Evolutionary conservation across 1,284 basidiomycete genomes (phyloP).

Genomic region (Puccinia horiana): DNA sequence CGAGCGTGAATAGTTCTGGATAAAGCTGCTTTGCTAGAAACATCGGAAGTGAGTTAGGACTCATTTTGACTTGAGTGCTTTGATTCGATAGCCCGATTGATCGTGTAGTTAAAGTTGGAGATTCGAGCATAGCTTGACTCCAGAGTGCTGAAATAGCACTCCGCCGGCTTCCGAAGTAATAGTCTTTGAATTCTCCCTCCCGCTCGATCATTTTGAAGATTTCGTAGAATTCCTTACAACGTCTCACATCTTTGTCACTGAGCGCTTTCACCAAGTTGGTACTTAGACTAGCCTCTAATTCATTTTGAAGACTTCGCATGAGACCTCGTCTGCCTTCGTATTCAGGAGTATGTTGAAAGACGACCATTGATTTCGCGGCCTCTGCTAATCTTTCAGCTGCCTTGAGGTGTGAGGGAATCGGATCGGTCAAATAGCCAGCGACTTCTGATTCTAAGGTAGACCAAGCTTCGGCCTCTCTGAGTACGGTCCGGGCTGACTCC

Average conservation of each 20-base stretch:
- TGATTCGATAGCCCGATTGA: conserved; percentile 6
- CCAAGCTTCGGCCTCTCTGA: conserved; percentile 91
- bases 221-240: conserved; percentile 74
- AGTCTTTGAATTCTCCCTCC: conserved; percentile 83
- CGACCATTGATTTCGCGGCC: conserved; percentile 78
- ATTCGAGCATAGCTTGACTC: conserved; percentile 61
- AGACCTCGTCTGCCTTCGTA: conserved; percentile 79
- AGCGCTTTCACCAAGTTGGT: conserved; percentile 70
- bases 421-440: conserved; percentile 70
- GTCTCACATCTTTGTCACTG: conserved; percentile 64
- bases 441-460: conserved; percentile 88
- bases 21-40: conserved; percentile 74
- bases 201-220: conserved; percentile 88
- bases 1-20: conserved; percentile 67
- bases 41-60: conserved; percentile 62
- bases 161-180: conserved; percentile 82
- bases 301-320: conserved; percentile 86
- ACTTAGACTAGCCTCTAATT: conserved; percentile 83
- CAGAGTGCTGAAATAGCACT: conserved; percentile 69
- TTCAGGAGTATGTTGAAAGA: conserved; percentile 82
- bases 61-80: conserved; percentile 23
- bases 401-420: conserved; percentile 71
- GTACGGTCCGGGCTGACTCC: conserved; percentile 78
- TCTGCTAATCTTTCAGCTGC: conserved; percentile 85
- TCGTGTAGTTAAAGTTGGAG: conserved; percentile 50